Conservation (phyloP, 495 filamentous ascomycete genomes). For the Hypoxylon lienhwacheense region DNA sequence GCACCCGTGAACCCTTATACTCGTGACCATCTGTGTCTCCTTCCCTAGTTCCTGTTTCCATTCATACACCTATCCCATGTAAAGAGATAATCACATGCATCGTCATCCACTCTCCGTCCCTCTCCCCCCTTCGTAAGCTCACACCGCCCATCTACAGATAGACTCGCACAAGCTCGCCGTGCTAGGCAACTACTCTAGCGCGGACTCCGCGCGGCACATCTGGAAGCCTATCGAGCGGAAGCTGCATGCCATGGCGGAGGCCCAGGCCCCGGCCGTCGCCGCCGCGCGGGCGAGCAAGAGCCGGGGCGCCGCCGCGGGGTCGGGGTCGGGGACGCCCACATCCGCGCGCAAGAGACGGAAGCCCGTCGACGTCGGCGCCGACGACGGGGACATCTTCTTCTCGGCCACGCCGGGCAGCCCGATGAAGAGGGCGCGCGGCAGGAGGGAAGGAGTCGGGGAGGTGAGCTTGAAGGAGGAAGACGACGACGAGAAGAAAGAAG, state of each 20-base stretch:
- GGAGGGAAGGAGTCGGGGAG: background rate
- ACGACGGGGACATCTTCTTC: too few relatives aligned
- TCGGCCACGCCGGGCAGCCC: background rate
- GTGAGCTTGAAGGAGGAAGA: slow-evolving; percentile 1
- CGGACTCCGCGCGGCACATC: slow-evolving; percentile 22
- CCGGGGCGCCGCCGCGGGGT: background rate
- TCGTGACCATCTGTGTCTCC: too few relatives aligned
- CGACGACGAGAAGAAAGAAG: background rate
- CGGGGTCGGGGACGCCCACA: too few relatives aligned
- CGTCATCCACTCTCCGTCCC: background rate
- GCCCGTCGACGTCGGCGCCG: background rate
- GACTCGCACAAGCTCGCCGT: slow-evolving; percentile 19
- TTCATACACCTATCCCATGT: background rate
- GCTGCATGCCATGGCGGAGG: background rate
- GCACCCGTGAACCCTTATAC: background rate
- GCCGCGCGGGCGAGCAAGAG: background rate
- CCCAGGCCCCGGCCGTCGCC: background rate
- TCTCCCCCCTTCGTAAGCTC: background rate
- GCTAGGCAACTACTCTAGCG: slow-evolving; percentile 11
- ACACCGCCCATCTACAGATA: slow-evolving; percentile 1
- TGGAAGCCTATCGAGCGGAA: slow-evolving; percentile 24
- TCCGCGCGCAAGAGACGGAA: slow-evolving; percentile 23
- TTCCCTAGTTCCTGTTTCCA: background rate
- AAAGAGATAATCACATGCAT: background rate
- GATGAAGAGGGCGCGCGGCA: slow-evolving; percentile 11